A percentile compares a stretch with the other conserved stretches of the same genome.
These are phyloP conservation scores for Verticillium nonalfalfae DNA, from an alignment of 2,329 filamentous ascomycete species.

Conservation along the genomic window DNA sequence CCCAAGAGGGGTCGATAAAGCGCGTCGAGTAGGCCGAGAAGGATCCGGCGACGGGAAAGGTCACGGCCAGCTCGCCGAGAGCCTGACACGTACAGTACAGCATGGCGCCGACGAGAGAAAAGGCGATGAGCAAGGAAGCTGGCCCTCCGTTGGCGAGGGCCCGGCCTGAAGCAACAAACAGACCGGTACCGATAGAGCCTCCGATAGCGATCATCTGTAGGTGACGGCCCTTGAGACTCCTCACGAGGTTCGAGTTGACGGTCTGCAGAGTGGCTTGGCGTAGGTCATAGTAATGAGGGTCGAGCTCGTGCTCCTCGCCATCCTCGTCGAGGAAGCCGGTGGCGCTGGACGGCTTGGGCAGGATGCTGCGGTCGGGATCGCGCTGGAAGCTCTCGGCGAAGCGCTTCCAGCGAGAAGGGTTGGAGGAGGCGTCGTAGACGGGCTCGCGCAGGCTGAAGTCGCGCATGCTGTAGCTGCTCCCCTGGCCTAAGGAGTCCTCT, in stretches of 20 bases:
- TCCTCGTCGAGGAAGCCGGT: slow-evolving; percentile 23
- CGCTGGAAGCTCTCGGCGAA: slow-evolving; percentile 59
- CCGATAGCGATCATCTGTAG: slow-evolving; percentile 98
- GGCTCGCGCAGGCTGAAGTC: slow-evolving; percentile 42
- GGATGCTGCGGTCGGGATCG: slow-evolving; percentile 45
- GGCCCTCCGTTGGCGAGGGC: slow-evolving; percentile 69
- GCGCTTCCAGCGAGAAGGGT: slow-evolving; percentile 28
- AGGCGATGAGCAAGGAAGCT: slow-evolving; percentile 72
- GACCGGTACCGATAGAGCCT: slow-evolving; percentile 82
- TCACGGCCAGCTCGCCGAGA: slow-evolving; percentile 82
- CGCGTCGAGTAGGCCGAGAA: slow-evolving; percentile 90
- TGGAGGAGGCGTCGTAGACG: slow-evolving; percentile 30
- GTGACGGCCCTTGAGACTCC: slow-evolving; percentile 77
- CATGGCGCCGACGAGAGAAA: slow-evolving; percentile 75
- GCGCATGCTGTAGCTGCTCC: slow-evolving; percentile 45
- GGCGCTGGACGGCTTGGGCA: slow-evolving; percentile 31
- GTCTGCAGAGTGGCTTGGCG: slow-evolving; percentile 63
- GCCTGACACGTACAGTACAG: slow-evolving; percentile 89
- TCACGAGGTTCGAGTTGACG: slow-evolving; percentile 66
- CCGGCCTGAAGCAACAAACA: slow-evolving; percentile 78
- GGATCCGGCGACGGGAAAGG: slow-evolving; percentile 86
- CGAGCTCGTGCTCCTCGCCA: slow-evolving; percentile 20
- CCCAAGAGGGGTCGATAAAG: slow-evolving; percentile 90
- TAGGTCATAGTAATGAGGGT: slow-evolving; percentile 48
- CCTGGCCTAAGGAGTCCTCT: slow-evolving; percentile 47